Evolutionary conservation across 352 stramenopile species (phyloP), one percentile per base, ranked within the genome.

Genomic region (Hyaloperonospora arabidopsidis): DNA sequence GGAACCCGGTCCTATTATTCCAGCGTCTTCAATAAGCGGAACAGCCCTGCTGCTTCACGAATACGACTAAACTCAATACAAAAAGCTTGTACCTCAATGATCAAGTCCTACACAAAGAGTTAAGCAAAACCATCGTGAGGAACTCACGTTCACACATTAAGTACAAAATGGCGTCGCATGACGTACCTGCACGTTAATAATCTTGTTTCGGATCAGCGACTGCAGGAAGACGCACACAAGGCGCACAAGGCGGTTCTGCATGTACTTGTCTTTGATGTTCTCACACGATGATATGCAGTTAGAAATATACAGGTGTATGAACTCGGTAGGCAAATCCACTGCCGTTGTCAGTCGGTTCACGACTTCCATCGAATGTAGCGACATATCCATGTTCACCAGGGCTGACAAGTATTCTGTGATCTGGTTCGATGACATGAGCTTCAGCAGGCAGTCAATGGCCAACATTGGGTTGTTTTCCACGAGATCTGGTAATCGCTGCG

Each of bases 31-130:
- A 99, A 78, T 69, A 98, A 81, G 65, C 95, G 93, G 59, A 98
- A 99, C 35, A 99, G 76, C 29, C 87, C 88, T 21, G 94, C 91
- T 52, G 96, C 96, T 72, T 99, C 96, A 48, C 93, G 84, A 67
- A 98, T 98, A 44, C 95, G 84, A 68, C 90, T 97, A 84, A 98
- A 98, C 73, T 98, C 93, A 66, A 99, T 98, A 79, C 96, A 99
- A 79, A 99, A 99, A 56, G 96, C 89, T 70, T 99, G 95, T 35
- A 98, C 89, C 68, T 98, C 96, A 71, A 98, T 97, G 71, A 98
- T 98, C 62, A 98, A 81, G 69, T 98, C 95, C 76, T 97, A 57
- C 23, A 66, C 34, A 25, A n/a, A 44, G 8, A n/a, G 47, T 25
- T 12, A 52, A 22, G 52, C 23, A 67, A 54, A 36, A 34, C 34